Evolutionary conservation across 495 filamentous ascomycete genomes (phyloP).

Genomic region (Penicillium samsonianum): DNA sequence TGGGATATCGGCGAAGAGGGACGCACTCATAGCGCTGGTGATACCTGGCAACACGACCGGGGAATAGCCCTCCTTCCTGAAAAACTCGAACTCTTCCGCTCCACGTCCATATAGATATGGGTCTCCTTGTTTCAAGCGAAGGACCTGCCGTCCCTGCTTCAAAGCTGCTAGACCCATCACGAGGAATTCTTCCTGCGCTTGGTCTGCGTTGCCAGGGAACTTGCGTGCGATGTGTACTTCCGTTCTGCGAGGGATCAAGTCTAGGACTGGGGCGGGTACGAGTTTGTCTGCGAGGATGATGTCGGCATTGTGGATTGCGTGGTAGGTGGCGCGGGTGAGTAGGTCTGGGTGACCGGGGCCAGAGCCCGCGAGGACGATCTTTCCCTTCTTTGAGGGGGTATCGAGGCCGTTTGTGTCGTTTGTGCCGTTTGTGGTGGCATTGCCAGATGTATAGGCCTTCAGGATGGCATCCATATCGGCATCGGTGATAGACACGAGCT

Average conservation of each 20-base stretch:
- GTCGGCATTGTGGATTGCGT: constrained; percentile 81
- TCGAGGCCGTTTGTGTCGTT: constrained; percentile 23
- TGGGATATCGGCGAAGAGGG: constrained; percentile 86
- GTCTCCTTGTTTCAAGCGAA: constrained; percentile 93
- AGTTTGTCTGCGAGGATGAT: constrained; percentile 95
- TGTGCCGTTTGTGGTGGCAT: constrained; percentile 21
- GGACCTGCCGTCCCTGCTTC: constrained; percentile 71
- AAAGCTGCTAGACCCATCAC: constrained; percentile 71
- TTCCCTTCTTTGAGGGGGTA: constrained; percentile 46
- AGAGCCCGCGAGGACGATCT: constrained; percentile 87
- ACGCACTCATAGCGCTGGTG: constrained; percentile 81
- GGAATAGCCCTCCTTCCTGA: constrained; percentile 66
- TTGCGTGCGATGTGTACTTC: constrained; percentile 92
- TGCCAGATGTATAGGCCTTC: constrained; percentile 57
- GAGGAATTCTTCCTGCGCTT: constrained; percentile 90
- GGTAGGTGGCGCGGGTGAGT: constrained; percentile 83
- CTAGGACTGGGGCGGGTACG: constrained; percentile 81
- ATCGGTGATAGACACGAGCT: constrained; percentile 76
- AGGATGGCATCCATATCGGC: constrained; percentile 74
- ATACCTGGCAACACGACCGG: constrained; percentile 84
- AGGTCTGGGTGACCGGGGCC: constrained; percentile 92
- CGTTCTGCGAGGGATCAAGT: constrained; percentile 86
- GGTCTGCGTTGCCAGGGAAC: constrained; percentile 95
- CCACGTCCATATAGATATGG: constrained; percentile 95
- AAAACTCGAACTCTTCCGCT: constrained; percentile 89